Evolutionary conservation across 2,329 filamentous ascomycete genomes (phyloP), one percentile per base, ranked within the genome.

Genomic region (Clarireedia paspali): DNA sequence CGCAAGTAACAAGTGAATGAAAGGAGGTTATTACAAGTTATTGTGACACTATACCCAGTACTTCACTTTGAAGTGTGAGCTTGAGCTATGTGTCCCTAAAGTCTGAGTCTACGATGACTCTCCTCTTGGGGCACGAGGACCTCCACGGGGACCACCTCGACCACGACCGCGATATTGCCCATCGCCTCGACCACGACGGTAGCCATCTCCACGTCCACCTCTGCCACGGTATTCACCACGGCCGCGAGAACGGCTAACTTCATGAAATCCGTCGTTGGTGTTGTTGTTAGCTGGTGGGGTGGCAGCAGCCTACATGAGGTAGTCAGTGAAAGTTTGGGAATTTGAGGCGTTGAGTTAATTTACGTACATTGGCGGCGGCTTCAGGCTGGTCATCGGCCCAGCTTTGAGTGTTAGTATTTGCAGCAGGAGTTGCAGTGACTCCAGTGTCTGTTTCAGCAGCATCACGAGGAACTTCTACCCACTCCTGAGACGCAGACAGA

Each of bases 321-420:
- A 12, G 20, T 17, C 47, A 47, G 38, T 24, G 6, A 23, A 45
- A 23, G 23, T 17, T 10, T 7, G 5, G 50, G 47, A 23, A 20
- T 44, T 23, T 36, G 27, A 10, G n/a, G n/a, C 3, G 46, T 34
- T 12, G 39, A 52, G 23, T 45, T 42, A 26, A 24, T 65, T 73
- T 62, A 66, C 74, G 63, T 68, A 80, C 76, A 67, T 76, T 73
- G 30, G 49, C 55, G 42, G 70, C 70, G 55, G 70, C 71, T 58
- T 84, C 81, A 17, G 86, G 82, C 64, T 88, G 81, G 59, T 94
- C 88, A 66, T 95, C 90, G 26, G 89, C 89, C 89, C 89, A 95
- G 65, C 85, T 90, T 67, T 87, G 83, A 42, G 77, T 77, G 65
- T 80, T 79, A 30, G 77, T 76, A 65, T 78, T 77, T 54, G 73